A percentile compares a stretch with the other conserved stretches of the same genome.
Conservation (phyloP, 2,329 filamentous ascomycete species). For the Claviceps quebecensis region DNA sequence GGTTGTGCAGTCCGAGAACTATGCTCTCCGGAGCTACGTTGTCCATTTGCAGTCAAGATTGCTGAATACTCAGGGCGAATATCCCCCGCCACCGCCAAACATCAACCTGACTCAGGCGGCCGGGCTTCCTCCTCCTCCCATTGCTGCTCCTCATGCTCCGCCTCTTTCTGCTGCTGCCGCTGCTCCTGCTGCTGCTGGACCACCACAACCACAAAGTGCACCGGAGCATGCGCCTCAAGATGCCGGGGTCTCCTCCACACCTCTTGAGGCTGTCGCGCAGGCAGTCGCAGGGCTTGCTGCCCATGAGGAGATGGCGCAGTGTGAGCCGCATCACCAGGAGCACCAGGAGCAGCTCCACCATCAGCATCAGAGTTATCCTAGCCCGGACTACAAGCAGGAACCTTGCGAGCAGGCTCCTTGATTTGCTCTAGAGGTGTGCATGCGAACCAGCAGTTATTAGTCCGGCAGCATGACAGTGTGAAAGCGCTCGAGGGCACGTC, state of each 20-base stretch:
- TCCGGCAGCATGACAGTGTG: slow-evolving; percentile 23
- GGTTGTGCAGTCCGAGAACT: slow-evolving; percentile 75
- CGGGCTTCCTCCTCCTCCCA: background rate
- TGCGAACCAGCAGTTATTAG: slow-evolving; percentile 19
- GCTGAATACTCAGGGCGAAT: slow-evolving; percentile 69
- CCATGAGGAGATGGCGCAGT: slow-evolving; percentile 23
- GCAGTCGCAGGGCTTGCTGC: slow-evolving; percentile 30
- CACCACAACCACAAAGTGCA: slow-evolving; percentile 12
- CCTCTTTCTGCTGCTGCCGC: background rate
- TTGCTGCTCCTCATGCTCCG: background rate
- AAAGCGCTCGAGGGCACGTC: slow-evolving; percentile 19
- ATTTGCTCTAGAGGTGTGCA: slow-evolving; percentile 39
- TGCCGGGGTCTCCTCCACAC: slow-evolving; percentile 20
- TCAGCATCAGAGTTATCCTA: slow-evolving; percentile 11
- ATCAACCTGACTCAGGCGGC: slow-evolving; percentile 45
- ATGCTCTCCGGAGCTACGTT: slow-evolving; percentile 81
- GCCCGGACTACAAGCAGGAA: slow-evolving; percentile 23
- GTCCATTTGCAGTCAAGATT: slow-evolving; percentile 78
- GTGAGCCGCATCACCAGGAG: slow-evolving; percentile 18
- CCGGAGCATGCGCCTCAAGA: slow-evolving; percentile 13
- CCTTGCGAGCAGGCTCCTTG: slow-evolving; percentile 27
- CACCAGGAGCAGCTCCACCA: background rate
- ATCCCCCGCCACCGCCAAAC: slow-evolving; percentile 69
- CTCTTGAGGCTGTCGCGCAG: slow-evolving; percentile 36
- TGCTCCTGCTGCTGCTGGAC: background rate